Evolutionary conservation across 208 protist genomes (phyloP), one percentile per base, ranked within the genome.

Genomic region (Acanthamoeba sp.): DNA sequence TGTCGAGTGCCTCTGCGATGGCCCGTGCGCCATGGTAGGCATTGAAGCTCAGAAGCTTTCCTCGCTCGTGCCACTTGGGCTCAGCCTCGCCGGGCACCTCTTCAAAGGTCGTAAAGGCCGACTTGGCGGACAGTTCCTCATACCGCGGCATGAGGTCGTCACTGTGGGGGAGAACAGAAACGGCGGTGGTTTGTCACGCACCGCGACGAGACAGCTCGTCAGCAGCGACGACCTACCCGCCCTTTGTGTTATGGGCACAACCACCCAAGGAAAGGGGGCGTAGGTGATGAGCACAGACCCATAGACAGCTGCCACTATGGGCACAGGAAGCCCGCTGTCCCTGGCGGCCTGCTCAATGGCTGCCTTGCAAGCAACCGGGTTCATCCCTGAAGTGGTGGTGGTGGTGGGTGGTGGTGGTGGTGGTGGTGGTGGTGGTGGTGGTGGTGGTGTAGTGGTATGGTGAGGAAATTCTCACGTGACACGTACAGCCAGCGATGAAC

Each of bases 11-110:
- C 40, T 52, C 42, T 6, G 92, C 95, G 10, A 96, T 96, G 50
- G 95, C 62, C 4, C 36, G 32, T 9, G 95, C 95, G 5, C 95
- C 95, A 69, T 96, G 62, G 50, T 96, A 96, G 20, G 95, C 95
- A 34, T 96, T 96, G 34, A 71, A 71, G 55, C 87, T 95, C 95
- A 96, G 84, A 29, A 95, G 45, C 40, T 50, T 38, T 2, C 38
- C 34, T 3, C 38, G 29, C 34, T 93, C 73, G n/a, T 93, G 90
- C 94, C 62, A 78, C 66, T 38, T 59, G 45, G 62, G 80, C 66
- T 95, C 94, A 27, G 90, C 29, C 64, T 93, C 94, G n/a, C 55
- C 90, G 5, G 55, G 38, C 14, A 71, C 42, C 59, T 78, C 88
- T 29, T 80, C 34, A 40, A 85, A 93, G 34, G 91, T 50, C 7